Conservation (phyloP, 371 early-diverging fungal species). For the Homolaphlyctis polyrhiza region DNA sequence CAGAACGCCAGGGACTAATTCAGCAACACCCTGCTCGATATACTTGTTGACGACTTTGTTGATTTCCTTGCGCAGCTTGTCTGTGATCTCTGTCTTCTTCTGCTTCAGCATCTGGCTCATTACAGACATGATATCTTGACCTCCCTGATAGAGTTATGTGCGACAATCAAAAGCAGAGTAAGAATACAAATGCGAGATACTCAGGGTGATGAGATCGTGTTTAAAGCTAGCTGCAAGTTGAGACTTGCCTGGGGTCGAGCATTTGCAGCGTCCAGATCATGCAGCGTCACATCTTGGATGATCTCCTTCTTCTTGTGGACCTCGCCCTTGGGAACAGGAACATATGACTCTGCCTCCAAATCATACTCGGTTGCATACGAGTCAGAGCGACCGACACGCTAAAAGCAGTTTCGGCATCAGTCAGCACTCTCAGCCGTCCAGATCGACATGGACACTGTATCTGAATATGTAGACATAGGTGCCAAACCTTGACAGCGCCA, state of each 20-base stretch:
- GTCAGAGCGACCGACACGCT: conserved; percentile 95
- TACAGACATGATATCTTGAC: conserved; percentile 96
- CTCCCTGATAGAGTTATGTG: conserved; percentile 50
- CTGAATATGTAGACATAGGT: too few species aligned
- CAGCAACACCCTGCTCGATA: conserved; percentile 97
- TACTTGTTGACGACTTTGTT: conserved; percentile 98
- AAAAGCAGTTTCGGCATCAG: too few species aligned
- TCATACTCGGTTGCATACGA: conserved; percentile 95
- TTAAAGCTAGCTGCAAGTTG: background rate
- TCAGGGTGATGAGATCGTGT: background rate
- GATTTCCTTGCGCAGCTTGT: conserved; percentile 95
- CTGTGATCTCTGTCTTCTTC: conserved; percentile 97
- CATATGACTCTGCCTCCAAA: conserved; percentile 94
- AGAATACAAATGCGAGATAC: background rate
- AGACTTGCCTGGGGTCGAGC: conserved; percentile 74
- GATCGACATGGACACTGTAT: too few species aligned
- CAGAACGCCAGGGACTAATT: conserved; percentile 94
- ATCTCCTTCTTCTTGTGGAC: conserved; percentile 98
- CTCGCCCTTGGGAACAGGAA: conserved; percentile 98
- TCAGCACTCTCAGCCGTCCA: too few species aligned
- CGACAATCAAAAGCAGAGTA: background rate
- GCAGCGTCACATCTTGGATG: conserved; percentile 95
- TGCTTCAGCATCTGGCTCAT: conserved; percentile 96
- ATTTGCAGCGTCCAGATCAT: conserved; percentile 98
- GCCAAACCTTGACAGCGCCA: conserved; percentile 89